A percentile compares a stretch with the other conserved stretches of the same genome.
phyloP scores from a whole-genome alignment of 1,284 basidiomycete species.

The Rhodotorula mucilaginosa region DNA sequence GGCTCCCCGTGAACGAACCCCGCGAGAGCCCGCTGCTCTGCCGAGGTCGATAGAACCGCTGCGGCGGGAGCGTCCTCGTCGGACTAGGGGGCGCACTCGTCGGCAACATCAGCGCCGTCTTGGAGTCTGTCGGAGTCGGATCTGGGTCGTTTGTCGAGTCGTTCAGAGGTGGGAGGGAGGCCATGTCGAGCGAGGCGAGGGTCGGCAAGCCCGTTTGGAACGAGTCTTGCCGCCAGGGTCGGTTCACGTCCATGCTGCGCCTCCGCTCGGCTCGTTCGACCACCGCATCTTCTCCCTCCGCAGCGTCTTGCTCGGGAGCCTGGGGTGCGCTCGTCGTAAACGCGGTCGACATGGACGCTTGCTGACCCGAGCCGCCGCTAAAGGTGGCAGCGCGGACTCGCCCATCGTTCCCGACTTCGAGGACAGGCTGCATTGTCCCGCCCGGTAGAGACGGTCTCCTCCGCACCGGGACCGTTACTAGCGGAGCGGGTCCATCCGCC shows the following conservation, averaged over 20 bases:
- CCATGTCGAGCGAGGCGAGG: slow-evolving; percentile 28
- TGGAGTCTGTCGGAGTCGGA: background rate
- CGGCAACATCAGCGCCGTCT: background rate
- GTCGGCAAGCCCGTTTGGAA: slow-evolving; percentile 8
- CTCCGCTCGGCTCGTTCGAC: slow-evolving; percentile 20
- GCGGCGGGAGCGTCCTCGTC: slow-evolving; percentile 14
- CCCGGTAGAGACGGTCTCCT: slow-evolving; percentile 17
- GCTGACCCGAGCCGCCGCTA: background rate
- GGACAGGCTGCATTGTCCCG: slow-evolving; percentile 30
- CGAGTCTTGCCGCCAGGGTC: slow-evolving; percentile 18
- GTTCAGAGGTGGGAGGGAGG: background rate
- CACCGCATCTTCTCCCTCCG: slow-evolving; percentile 15
- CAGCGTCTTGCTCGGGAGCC: background rate
- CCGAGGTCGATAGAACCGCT: slow-evolving; percentile 41
- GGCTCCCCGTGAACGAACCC: slow-evolving; percentile 14
- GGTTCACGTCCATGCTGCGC: slow-evolving; percentile 27
- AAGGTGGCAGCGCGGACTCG: background rate
- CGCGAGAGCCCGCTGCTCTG: slow-evolving; percentile 40
- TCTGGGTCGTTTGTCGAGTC: background rate
- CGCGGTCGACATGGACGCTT: background rate
- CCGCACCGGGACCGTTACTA: background rate
- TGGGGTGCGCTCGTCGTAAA: background rate
- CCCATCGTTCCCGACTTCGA: slow-evolving; percentile 20
- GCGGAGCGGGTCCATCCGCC: background rate
- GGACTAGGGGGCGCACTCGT: slow-evolving; percentile 2